Evolutionary conservation across 2,329 filamentous ascomycete species (phyloP).

Genomic region (Purpureocillium takamizusanense): DNA sequence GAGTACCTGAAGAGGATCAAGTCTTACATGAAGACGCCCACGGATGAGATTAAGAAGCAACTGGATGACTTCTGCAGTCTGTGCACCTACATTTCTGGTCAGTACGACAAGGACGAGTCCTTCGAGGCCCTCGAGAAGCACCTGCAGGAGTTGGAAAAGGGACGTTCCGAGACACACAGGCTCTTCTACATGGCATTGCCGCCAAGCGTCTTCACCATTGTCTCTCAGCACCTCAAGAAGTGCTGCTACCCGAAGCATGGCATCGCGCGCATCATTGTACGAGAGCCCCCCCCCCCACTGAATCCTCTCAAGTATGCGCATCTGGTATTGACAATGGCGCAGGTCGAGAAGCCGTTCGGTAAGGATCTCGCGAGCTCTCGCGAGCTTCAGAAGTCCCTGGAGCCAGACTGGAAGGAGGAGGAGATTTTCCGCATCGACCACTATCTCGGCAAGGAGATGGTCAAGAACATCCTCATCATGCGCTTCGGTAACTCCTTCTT

Average conservation of each 20-base stretch:
- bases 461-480: slow-evolving; percentile 98
- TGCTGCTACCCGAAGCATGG: slow-evolving; percentile 92
- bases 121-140: slow-evolving; percentile 82
- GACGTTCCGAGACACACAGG: slow-evolving; percentile 74
- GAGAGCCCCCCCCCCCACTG: too few species aligned
- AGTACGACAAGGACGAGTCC: slow-evolving; percentile 95
- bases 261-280: slow-evolving; percentile 87
- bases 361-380: slow-evolving; percentile 93
- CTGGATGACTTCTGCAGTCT: slow-evolving; percentile 79
- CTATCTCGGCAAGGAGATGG: slow-evolving; percentile 99
- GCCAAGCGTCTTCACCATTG: slow-evolving; percentile 94
- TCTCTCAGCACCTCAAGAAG: slow-evolving; percentile 93
- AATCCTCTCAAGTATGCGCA: too few species aligned
- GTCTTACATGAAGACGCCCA: slow-evolving; percentile 98
- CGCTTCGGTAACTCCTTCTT: slow-evolving; percentile 99
- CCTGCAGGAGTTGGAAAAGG: slow-evolving; percentile 75
- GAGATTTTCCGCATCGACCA: slow-evolving; percentile 99
- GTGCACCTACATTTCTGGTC: slow-evolving; percentile 92
- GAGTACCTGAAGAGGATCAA: slow-evolving; percentile 92
- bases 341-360: slow-evolving; percentile 99
- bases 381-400: slow-evolving; percentile 87
- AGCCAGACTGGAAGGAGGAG: slow-evolving; percentile 97
- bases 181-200: slow-evolving; percentile 99
- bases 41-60: slow-evolving; percentile 94
- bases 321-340: slow-evolving; percentile 17